Conservation (phyloP, 2,329 filamentous ascomycete genomes). For the Cladosporium sp. region DNA sequence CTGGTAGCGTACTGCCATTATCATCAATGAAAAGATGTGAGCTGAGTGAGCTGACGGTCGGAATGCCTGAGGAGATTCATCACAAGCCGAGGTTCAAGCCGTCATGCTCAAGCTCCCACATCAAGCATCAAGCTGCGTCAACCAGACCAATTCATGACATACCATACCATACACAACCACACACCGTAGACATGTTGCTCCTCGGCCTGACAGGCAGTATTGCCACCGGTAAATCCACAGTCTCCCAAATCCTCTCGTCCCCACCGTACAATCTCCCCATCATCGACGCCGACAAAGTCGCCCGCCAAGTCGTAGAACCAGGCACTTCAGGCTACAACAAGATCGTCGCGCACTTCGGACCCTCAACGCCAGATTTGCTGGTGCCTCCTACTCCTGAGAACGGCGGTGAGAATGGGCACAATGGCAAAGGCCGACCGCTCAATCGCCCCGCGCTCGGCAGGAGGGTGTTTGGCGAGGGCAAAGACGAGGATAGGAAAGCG, state of each 20-base stretch:
- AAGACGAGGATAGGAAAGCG: slow-evolving; percentile 68
- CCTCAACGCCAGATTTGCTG: slow-evolving; percentile 81
- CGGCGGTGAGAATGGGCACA: slow-evolving; percentile 48
- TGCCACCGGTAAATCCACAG: slow-evolving; percentile 95
- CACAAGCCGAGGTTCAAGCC: too few species aligned
- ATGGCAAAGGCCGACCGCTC: slow-evolving; percentile 66
- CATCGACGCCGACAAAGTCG: slow-evolving; percentile 89
- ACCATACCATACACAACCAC: background rate
- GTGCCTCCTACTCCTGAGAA: slow-evolving; percentile 50
- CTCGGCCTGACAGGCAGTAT: slow-evolving; percentile 96
- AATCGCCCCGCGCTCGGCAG: slow-evolving; percentile 82
- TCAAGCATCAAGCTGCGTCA: too few species aligned
- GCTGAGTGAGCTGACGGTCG: too few species aligned
- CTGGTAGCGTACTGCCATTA: too few species aligned
- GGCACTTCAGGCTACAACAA: slow-evolving; percentile 78
- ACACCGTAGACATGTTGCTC: slow-evolving; percentile 68
- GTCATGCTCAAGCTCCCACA: too few species aligned
- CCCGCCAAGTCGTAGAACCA: slow-evolving; percentile 89
- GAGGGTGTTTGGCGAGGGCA: slow-evolving; percentile 77
- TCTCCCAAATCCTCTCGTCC: slow-evolving; percentile 74
- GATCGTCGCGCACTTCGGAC: slow-evolving; percentile 76
- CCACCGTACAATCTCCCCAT: slow-evolving; percentile 83
- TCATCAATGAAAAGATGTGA: too few species aligned
- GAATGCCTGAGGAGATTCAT: too few species aligned
- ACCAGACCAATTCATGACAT: too few species aligned